Evolutionary conservation across 2,329 filamentous ascomycete species (phyloP), one percentile per base, ranked within the genome.

Genomic region (Fulvia fulva): DNA sequence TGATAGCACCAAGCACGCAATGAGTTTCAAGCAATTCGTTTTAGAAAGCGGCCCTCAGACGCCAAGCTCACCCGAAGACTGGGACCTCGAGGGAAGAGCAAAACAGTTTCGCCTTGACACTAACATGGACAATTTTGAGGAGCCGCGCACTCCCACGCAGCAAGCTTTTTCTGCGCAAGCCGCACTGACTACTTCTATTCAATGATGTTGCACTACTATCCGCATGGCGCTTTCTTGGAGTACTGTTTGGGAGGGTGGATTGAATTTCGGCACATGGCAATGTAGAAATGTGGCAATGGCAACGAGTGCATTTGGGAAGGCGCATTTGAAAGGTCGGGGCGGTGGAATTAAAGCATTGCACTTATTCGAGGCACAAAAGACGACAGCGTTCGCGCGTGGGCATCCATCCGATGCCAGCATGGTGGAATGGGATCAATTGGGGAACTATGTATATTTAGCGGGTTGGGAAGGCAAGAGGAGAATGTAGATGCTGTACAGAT

Each of bases 11-110:
- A 64, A 62, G 55, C 57, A 62, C 46, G 49, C 53, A 9, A 62
- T 65, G 54, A 66, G 61, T 53, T 65, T 68, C 60, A 63, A 68
- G 59, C 66, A 68, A 14, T 68, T 70, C 51, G 60, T 69, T n/a
- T 53, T 69, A 5, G 67, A 67, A 14, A 51, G 60, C 25, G 57
- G 53, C 25, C 56, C 57, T 16, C 46, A 46, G 1, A 57, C 54
- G 22, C 47, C 55, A 12, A 45, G 57, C 37, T 26, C 25, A 34
- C 14, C 19, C 19, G 37, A 32, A 7, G 51, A 51, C 37, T 28
- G 34, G 28, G 51, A 41, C 19, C 47, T 44, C 28, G 23, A 45
- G 11, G 37, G 32, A n/a, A 5, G 23, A 41, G 54, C 55, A 30
- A 47, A 34, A 32, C 37, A 46, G 23, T 26, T 49, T 14, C 44